A percentile compares a stretch with the other conserved stretches of the same genome.
phyloP scores from a whole-genome alignment of 2,329 filamentous ascomycete species.

The Ophiocordyceps sinensis region DNA sequence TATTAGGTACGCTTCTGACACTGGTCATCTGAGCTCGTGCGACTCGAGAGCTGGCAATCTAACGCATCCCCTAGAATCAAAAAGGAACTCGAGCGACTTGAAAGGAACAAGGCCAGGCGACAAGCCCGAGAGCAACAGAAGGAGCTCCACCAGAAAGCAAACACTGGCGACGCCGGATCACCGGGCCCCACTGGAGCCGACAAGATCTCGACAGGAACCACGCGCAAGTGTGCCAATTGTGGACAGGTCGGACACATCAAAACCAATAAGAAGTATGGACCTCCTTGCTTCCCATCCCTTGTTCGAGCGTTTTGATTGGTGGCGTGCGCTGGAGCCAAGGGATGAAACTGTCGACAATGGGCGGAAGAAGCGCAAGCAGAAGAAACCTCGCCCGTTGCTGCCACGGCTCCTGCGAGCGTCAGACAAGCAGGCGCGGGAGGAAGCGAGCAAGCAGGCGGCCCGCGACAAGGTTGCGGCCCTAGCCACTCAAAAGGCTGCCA shows the following conservation, averaged over 20 bases:
- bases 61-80: constrained; percentile 18
- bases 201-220: constrained; percentile 50
- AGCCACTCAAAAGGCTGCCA: constrained; percentile 1
- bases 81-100: constrained; percentile 64
- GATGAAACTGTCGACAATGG: not conserved
- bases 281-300: constrained; percentile 13
- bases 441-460: not conserved
- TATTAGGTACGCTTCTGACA: constrained; percentile 19
- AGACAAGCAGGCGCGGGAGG: constrained; percentile 7
- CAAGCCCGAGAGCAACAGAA: constrained; percentile 87
- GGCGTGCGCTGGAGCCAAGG: constrained; percentile 6
- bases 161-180: constrained; percentile 31
- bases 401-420: constrained; percentile 8
- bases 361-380: constrained; percentile 6
- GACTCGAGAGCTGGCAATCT: not conserved
- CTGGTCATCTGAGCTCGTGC: not conserved
- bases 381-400: constrained; percentile 5
- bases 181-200: constrained; percentile 29
- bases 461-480: constrained; percentile 5
- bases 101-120: constrained; percentile 82
- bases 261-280: constrained; percentile 86
- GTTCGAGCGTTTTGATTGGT: constrained; percentile 19
- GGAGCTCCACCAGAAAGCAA: constrained; percentile 37
- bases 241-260: constrained; percentile 96
- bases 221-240: constrained; percentile 93